phyloP scores from a whole-genome alignment of 495 filamentous ascomycete species.

The Neurospora africana region DNA sequence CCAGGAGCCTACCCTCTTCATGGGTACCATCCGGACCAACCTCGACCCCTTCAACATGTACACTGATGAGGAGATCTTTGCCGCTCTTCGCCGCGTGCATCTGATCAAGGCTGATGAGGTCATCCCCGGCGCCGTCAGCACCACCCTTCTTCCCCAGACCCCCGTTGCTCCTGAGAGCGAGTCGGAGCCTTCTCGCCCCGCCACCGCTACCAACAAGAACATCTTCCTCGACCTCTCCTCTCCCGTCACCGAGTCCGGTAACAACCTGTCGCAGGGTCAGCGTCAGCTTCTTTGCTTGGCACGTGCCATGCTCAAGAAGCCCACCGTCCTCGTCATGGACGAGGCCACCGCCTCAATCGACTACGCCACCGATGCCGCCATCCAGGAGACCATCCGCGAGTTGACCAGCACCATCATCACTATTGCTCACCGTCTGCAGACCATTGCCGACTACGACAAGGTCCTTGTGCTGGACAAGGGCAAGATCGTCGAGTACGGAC shows the following conservation, averaged over 20 bases:
- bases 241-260: conserved; percentile 80
- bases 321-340: conserved; percentile 94
- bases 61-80: conserved; percentile 86
- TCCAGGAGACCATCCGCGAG: conserved; percentile 89
- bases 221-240: conserved; percentile 82
- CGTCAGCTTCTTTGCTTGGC: conserved; percentile 92
- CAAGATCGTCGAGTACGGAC: conserved; percentile 73
- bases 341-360: conserved; percentile 98
- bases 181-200: conserved; percentile 16
- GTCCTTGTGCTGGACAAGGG: conserved; percentile 95
- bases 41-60: conserved; percentile 90
- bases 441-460: conserved; percentile 96
- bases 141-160: conserved; percentile 6
- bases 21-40: conserved; percentile 88
- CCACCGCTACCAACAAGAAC: conserved; percentile 70
- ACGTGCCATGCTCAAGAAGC: conserved; percentile 81
- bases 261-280: conserved; percentile 95
- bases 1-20: conserved; percentile 96
- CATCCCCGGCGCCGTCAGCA: background rate
- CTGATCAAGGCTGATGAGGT: conserved; percentile 58
- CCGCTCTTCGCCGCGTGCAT: conserved; percentile 79
- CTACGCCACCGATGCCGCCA: conserved; percentile 90
- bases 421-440: conserved; percentile 94
- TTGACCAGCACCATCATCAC: conserved; percentile 90
- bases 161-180: conserved; percentile 8